Conservation (phyloP, 2,329 filamentous ascomycete species). For the Sphaerulina populicola region DNA sequence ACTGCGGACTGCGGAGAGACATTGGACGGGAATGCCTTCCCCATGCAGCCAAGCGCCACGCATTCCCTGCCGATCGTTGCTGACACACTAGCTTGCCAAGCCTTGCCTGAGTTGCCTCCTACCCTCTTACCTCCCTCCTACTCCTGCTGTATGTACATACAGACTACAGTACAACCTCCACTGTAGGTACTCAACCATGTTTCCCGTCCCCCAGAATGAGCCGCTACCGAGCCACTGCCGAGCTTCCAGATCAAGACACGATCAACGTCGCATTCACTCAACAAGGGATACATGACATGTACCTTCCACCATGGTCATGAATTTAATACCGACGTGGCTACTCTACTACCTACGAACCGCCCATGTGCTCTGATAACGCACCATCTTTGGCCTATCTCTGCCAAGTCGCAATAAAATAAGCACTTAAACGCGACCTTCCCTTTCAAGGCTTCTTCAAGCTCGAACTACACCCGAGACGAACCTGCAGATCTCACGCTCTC, state of each 20-base stretch:
- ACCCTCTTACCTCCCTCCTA: too few relatives aligned
- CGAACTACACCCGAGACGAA: conserved; percentile 1
- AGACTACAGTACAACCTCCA: too few relatives aligned
- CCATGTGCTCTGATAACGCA: conserved; percentile 17
- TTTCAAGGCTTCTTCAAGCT: conserved; percentile 1
- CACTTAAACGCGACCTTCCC: conserved; percentile 11
- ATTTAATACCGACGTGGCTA: too few relatives aligned
- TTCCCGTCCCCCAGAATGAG: too few relatives aligned
- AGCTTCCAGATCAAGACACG: neutral
- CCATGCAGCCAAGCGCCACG: neutral
- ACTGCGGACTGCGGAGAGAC: neutral
- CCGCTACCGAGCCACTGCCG: neutral
- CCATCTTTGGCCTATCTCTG: conserved; percentile 15
- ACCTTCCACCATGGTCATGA: too few relatives aligned
- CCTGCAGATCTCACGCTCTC: neutral
- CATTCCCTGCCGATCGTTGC: conserved; percentile 1
- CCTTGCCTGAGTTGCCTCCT: too few relatives aligned
- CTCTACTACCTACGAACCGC: neutral
- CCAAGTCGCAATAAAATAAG: neutral
- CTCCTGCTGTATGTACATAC: too few relatives aligned
- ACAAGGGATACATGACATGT: too few relatives aligned
- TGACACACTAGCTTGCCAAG: too few relatives aligned
- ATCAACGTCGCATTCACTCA: neutral
- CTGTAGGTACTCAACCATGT: too few relatives aligned
- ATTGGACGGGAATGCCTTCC: neutral